phyloP scores from a whole-genome alignment of 768 basidiomycete species.

The Lyophyllum shimeji region DNA sequence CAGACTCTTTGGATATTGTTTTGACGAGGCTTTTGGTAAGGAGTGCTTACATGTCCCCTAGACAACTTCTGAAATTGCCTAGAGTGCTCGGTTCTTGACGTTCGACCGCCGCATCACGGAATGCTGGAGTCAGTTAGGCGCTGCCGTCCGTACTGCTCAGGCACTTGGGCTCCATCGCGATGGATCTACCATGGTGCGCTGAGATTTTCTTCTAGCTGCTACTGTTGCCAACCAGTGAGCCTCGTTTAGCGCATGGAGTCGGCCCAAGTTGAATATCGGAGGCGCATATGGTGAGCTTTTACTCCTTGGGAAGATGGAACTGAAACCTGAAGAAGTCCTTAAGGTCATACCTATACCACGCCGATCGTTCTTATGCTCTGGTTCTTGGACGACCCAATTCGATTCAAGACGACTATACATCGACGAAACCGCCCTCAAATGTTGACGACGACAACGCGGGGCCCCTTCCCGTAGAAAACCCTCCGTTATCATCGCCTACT shows the following conservation, averaged over 20 bases:
- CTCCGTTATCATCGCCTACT: slow-evolving; percentile 71
- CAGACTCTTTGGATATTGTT: slow-evolving; percentile 91
- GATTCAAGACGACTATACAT: slow-evolving; percentile 88
- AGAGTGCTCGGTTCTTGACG: slow-evolving; percentile 60
- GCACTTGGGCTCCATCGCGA: slow-evolving; percentile 92
- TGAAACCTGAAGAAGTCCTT: slow-evolving; percentile 9
- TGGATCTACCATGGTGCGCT: slow-evolving; percentile 72
- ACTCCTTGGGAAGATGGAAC: not conserved
- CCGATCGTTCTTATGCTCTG: slow-evolving; percentile 89
- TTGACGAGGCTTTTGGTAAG: slow-evolving; percentile 85
- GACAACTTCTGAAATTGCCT: slow-evolving; percentile 34
- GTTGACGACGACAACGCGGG: slow-evolving; percentile 59
- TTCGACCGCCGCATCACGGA: slow-evolving; percentile 88
- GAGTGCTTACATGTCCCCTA: slow-evolving; percentile 29
- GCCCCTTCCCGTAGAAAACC: slow-evolving; percentile 44
- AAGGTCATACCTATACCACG: slow-evolving; percentile 93
- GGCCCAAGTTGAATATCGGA: slow-evolving; percentile 80
- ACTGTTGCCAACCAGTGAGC: slow-evolving; percentile 4
- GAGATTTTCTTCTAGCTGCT: not conserved
- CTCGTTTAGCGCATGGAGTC: slow-evolving; percentile 63
- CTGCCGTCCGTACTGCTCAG: slow-evolving; percentile 90
- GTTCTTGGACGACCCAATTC: slow-evolving; percentile 89
- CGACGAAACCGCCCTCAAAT: slow-evolving; percentile 75
- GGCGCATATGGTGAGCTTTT: slow-evolving; percentile 75
- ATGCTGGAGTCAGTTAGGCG: slow-evolving; percentile 95